Evolutionary conservation across 225 moss, liverwort and hornwort genomes (phyloP), one percentile per base, ranked within the genome.

Genomic region (Ulota crispa): DNA sequence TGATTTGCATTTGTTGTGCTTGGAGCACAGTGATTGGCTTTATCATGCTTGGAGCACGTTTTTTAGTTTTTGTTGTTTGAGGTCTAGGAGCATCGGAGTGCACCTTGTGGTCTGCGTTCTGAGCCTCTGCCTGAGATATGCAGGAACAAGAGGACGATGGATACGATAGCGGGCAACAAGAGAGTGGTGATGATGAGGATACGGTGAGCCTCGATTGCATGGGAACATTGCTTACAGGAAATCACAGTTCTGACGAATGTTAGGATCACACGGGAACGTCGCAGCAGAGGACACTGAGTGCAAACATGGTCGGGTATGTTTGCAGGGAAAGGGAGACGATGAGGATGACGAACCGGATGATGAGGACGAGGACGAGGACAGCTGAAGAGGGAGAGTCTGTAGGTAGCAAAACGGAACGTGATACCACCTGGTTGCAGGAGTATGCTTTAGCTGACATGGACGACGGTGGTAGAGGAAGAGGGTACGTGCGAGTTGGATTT

Each of bases 71-170:
- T n/a, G n/a, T n/a, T n/a, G n/a, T n/a, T n/a, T n/a, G n/a, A n/a
- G n/a, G n/a, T 72, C 10, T 26, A 54, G 69, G 36, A 16, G 68
- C 32, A 28, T 71, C 19, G 5, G 39, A 76, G 53, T 31, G n/a
- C 18, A 26, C 39, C n/a, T 73, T 7, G 60, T 68, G 60, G 43
- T 24, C 27, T 76, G 41, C 11, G 23, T 77, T 24, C 36, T 85
- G 70, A 85, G 70, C 55, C 37, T 4, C 8, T 84, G 54, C 28
- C 57, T 63, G 24, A 71, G 47, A 27, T 32, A 15, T 83, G 59
- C 93, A 98, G 95, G 98, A 98, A 79, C 92, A 88, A 56, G 95
- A 93, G 20, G 99, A 95, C 52, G 98, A 96, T 72, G 91, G 92
- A 52, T 92, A 89, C 65, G 99, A 99, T 37, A 96, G 93, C 60